Conservation (phyloP, 2,329 filamentous ascomycete species). For the Hawksworthiomyces lignivorus region DNA sequence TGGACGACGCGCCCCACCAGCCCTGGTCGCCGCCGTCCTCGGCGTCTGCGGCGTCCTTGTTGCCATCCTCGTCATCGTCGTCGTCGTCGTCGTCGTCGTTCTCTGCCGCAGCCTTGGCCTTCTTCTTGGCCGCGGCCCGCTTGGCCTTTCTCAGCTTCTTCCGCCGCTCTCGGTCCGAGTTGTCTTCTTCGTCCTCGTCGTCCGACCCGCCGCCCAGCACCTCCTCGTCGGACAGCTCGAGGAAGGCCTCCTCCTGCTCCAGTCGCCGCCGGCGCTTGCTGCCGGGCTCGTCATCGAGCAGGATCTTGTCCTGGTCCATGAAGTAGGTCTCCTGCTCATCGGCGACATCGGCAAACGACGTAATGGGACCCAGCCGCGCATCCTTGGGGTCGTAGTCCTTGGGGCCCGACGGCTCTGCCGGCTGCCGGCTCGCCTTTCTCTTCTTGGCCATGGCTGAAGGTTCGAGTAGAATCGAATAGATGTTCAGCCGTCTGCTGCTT, state of each 20-base stretch:
- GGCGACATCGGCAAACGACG: conserved; percentile 74
- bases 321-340: conserved; percentile 94
- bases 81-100: conserved; percentile 27
- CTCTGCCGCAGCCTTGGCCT: conserved; percentile 26
- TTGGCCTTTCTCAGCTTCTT: conserved; percentile 25
- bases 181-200: conserved; percentile 13
- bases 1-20: conserved; percentile 81
- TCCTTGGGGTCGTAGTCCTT: conserved; percentile 49
- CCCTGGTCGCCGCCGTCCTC: conserved; percentile 53
- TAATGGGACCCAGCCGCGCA: conserved; percentile 51
- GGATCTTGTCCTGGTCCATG: conserved; percentile 74
- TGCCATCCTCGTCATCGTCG: conserved; percentile 52
- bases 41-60: conserved; percentile 43
- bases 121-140: conserved; percentile 21
- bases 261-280: conserved; percentile 68
- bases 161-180: conserved; percentile 6
- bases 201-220: conserved; percentile 28
- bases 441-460: conserved; percentile 49
- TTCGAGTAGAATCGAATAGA: too few species aligned
- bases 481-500: too few species aligned
- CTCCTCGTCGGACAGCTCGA: conserved; percentile 57
- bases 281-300: conserved; percentile 73
- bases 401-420: conserved; percentile 39
- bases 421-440: conserved; percentile 58
- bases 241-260: conserved; percentile 47